Evolutionary conservation across 2,329 filamentous ascomycete species (phyloP).

Genomic region (Cytospora leucostoma): DNA sequence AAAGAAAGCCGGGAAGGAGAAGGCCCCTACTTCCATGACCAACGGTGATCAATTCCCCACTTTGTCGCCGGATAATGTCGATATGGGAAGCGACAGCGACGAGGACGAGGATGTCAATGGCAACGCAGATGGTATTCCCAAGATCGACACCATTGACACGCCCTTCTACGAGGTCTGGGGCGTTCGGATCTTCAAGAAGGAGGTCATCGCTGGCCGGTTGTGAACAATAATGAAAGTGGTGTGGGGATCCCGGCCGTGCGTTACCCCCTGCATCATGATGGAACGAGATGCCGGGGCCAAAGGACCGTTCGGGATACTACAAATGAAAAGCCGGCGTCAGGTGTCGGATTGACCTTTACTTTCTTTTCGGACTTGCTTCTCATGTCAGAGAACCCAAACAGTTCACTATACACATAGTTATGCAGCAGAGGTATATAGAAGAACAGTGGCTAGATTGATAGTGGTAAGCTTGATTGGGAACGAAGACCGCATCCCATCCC

Average conservation of each 20-base stretch:
- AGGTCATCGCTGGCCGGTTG: slow-evolving; percentile 49
- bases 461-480: neutral
- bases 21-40: slow-evolving; percentile 30
- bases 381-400: neutral
- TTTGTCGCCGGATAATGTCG: slow-evolving; percentile 32
- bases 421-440: slow-evolving; percentile 11
- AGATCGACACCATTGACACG: slow-evolving; percentile 44
- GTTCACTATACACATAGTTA: slow-evolving; percentile 9
- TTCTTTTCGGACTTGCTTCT: neutral
- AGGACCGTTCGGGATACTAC: neutral
- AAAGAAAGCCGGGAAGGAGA: slow-evolving; percentile 38
- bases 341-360: neutral
- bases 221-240: slow-evolving; percentile 32
- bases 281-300: neutral
- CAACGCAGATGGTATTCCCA: slow-evolving; percentile 29
- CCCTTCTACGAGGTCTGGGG: slow-evolving; percentile 49
- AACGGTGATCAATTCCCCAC: slow-evolving; percentile 33
- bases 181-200: slow-evolving; percentile 60
- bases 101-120: slow-evolving; percentile 39
- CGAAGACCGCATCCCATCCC: neutral
- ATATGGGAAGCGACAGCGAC: slow-evolving; percentile 34
- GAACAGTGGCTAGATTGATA: slow-evolving; percentile 5
- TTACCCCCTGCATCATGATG: neutral
- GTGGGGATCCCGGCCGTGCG: neutral
- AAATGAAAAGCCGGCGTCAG: slow-evolving; percentile 20